Percentiles rank a stretch among this genome's conserved stretches.
Evolutionary conservation across 495 filamentous ascomycete genomes (phyloP).

Genomic region (Penicillium dipodomyicola): DNA sequence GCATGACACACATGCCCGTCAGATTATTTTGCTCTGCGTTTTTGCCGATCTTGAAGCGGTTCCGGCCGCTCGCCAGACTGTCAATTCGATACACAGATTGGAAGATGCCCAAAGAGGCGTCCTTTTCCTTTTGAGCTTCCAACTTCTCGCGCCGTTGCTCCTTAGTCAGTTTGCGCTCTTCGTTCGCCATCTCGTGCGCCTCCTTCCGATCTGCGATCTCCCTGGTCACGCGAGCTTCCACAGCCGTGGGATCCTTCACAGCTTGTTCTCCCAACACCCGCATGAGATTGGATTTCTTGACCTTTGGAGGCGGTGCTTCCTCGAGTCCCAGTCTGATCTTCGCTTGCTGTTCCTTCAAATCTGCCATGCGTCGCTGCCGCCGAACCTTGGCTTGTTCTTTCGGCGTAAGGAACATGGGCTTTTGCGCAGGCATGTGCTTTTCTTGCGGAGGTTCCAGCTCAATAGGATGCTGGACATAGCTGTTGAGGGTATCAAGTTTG

Average conservation of each 20-base stretch:
- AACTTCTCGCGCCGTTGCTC: conserved; percentile 88
- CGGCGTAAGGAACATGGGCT: conserved; percentile 88
- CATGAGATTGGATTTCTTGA: conserved; percentile 96
- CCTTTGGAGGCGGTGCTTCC: conserved; percentile 85
- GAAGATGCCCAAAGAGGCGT: conserved; percentile 79
- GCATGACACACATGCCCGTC: conserved; percentile 83
- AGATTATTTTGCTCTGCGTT: conserved; percentile 86
- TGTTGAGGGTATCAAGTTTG: conserved; percentile 76
- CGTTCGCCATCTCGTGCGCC: conserved; percentile 74
- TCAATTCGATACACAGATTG: conserved; percentile 85
- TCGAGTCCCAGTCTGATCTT: conserved; percentile 90
- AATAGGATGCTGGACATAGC: conserved; percentile 92
- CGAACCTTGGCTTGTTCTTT: conserved; percentile 91
- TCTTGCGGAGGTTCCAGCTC: conserved; percentile 87
- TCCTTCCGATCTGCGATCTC: conserved; percentile 83
- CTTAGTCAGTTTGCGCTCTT: conserved; percentile 85
- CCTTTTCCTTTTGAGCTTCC: conserved; percentile 76
- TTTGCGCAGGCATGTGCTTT: conserved; percentile 70
- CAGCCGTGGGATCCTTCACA: conserved; percentile 95
- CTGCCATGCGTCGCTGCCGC: conserved; percentile 84
- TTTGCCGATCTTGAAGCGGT: conserved; percentile 87
- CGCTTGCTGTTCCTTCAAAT: conserved; percentile 92
- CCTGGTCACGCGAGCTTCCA: conserved; percentile 87
- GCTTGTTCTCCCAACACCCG: conserved; percentile 95
- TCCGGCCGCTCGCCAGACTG: conserved; percentile 81